A percentile compares a stretch with the other conserved stretches of the same genome.
phyloP scores from a whole-genome alignment of 306 rosid species.

The Dalbergia cochinchinensis region DNA sequence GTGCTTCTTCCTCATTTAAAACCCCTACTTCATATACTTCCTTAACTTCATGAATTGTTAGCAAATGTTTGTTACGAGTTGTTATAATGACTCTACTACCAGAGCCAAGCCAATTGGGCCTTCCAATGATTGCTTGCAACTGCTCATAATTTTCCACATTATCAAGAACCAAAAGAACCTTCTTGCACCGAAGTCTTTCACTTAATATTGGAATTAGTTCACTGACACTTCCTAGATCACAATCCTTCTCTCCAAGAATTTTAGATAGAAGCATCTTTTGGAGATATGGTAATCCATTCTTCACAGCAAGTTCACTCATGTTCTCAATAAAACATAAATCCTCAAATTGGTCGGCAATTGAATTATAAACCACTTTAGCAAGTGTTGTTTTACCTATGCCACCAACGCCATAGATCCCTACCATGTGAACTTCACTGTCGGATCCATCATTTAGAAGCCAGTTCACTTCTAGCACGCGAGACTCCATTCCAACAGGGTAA shows the following conservation, averaged over 20 bases:
- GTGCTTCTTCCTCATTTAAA: not conserved
- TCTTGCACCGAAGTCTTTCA: not conserved
- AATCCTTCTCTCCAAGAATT: too few species aligned
- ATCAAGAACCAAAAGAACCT: not conserved
- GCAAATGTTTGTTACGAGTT: conserved; percentile 36
- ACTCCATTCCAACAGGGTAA: not conserved
- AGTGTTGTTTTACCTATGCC: not conserved
- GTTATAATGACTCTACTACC: conserved; percentile 47
- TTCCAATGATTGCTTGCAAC: not conserved
- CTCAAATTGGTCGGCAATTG: not conserved
- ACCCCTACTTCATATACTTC: not conserved
- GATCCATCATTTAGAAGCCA: not conserved
- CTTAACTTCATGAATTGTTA: conserved; percentile 8
- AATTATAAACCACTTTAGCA: not conserved
- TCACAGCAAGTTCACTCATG: not conserved
- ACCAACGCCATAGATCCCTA: not conserved
- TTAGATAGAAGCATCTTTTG: not conserved
- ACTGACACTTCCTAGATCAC: too few species aligned
- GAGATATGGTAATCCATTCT: not conserved
- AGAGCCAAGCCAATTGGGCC: not conserved
- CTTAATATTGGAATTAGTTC: not conserved
- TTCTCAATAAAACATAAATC: not conserved
- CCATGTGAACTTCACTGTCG: not conserved
- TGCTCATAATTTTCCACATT: not conserved
- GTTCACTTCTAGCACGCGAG: not conserved